Base-by-base conservation (phyloP, 2,329 filamentous ascomycete species). In the Grosmannia huntii region DNA sequence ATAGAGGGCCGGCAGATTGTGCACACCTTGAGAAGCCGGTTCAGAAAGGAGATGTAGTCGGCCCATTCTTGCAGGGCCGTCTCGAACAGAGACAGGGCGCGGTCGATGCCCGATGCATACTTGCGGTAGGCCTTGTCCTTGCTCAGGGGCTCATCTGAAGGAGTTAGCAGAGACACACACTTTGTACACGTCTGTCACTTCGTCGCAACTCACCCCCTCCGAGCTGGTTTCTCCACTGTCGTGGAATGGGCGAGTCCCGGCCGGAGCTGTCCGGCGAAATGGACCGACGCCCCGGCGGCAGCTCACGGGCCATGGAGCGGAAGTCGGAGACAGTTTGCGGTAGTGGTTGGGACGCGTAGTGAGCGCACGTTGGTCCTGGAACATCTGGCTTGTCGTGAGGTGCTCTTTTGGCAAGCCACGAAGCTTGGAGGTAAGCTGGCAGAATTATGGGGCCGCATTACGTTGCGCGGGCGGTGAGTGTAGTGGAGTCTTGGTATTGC, bases 1-100 rank as follows among this genome's bases (percentile, higher is more conserved):
- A 21, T 25, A 38, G 25, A 4, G 46, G 31, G 11, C 21, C 11
- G 16, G 23, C 6, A 48, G 44, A 33, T 7, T 14, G 41, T 21
- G 28, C 54, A 19, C 19, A 91, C 89, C 83, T 96, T 97, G 62
- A 96, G 77, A 54, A 99, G 78, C 62, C 90, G 84, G 68, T 89
- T 95, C 58, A 99, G 75, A 70, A 97, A 99, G 21, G 92, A 96
- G 67, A 99, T 99, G 69, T 99, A 99, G 74, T 99, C 94, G 54
- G 95, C 94, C 94, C 94, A 99, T 83, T 99, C 94, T 73, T 97
- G 90, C 65, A 96, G 78, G 33, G 90, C 85, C 19, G 89, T 91
- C 69, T 99, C 94, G 75, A 96, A 99, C 38, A 96, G 79, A 52
- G 87, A 82, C 62, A 99, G 79, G 38, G 90, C 88, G 70, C 90